Percentiles rank a stretch among this genome's conserved stretches.
Conservation (phyloP, 148 eudicot genomes). For the Spergularia marina region DNA sequence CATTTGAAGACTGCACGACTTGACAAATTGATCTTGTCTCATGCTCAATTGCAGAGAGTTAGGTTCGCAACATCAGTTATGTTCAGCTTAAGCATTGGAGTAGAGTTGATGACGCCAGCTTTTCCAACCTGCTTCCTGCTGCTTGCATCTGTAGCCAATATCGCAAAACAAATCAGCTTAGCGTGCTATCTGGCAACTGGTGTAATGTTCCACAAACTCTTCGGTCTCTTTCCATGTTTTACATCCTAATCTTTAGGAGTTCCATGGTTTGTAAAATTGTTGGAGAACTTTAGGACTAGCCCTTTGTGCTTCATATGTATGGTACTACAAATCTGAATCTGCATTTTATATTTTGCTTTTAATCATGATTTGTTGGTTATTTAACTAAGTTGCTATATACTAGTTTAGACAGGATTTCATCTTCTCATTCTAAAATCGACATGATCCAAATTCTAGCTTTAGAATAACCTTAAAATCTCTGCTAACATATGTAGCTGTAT, state of each 20-base stretch:
- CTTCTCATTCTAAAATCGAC: background rate
- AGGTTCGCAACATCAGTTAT: conserved; percentile 80
- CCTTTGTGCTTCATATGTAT: background rate
- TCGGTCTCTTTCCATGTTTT: background rate
- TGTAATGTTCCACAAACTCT: conserved; percentile 46
- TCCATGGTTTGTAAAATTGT: background rate
- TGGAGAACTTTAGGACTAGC: too few species aligned
- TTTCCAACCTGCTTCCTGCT: conserved; percentile 85
- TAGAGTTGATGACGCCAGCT: conserved; percentile 87
- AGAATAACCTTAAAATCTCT: background rate
- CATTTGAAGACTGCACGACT: background rate
- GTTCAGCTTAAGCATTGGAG: conserved; percentile 93
- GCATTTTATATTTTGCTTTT: background rate
- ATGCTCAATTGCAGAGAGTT: conserved; percentile 54
- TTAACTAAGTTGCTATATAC: background rate
- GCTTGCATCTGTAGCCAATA: conserved; percentile 85
- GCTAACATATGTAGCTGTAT: background rate
- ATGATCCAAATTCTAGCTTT: background rate
- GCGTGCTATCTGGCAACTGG: conserved; percentile 88
- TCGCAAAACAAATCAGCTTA: conserved; percentile 93
- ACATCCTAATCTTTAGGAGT: background rate
- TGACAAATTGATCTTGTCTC: conserved; percentile 12
- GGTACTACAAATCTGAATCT: background rate
- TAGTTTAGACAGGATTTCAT: background rate
- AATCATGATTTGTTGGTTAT: background rate